A percentile compares a stretch with the other conserved stretches of the same genome.
These are phyloP conservation scores for Ganoderma sinense DNA, from an alignment of 1,284 basidiomycete genomes.

Conservation along the genomic window DNA sequence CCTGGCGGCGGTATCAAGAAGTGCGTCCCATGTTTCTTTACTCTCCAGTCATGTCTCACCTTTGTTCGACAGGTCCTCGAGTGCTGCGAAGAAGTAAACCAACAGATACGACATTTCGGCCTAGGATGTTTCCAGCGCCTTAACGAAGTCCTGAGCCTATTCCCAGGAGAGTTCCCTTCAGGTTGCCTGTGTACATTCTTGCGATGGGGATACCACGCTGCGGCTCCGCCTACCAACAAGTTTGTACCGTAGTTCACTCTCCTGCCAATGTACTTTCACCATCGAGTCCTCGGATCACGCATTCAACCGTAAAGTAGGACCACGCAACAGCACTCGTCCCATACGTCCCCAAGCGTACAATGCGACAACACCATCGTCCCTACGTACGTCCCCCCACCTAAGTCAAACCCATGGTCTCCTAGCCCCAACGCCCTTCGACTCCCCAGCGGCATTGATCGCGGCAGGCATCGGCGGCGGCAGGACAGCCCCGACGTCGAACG, in stretches of 20 bases:
- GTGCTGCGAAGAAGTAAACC: conserved; percentile 26
- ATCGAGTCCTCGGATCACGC: not conserved
- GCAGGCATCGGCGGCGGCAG: conserved; percentile 37
- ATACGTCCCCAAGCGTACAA: conserved; percentile 16
- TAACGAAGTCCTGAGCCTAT: not conserved
- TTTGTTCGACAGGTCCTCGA: conserved; percentile 48
- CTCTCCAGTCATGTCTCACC: conserved; percentile 1
- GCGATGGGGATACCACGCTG: not conserved
- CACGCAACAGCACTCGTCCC: not conserved
- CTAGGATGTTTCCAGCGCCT: not conserved
- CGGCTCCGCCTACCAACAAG: not conserved
- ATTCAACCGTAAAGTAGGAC: too few relatives aligned
- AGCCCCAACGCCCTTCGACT: conserved; percentile 4
- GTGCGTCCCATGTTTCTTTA: conserved; percentile 49
- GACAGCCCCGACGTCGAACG: conserved; percentile 37
- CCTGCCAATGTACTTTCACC: conserved; percentile 14
- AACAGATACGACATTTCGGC: not conserved
- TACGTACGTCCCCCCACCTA: not conserved
- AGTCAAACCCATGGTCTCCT: not conserved
- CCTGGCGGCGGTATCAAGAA: conserved; percentile 85
- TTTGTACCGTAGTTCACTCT: conserved; percentile 19
- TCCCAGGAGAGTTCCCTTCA: not conserved
- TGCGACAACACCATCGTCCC: not conserved
- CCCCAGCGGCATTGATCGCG: conserved; percentile 32
- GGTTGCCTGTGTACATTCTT: not conserved